Conservation (phyloP, 148 eudicot species). For the Cornus suecica region DNA sequence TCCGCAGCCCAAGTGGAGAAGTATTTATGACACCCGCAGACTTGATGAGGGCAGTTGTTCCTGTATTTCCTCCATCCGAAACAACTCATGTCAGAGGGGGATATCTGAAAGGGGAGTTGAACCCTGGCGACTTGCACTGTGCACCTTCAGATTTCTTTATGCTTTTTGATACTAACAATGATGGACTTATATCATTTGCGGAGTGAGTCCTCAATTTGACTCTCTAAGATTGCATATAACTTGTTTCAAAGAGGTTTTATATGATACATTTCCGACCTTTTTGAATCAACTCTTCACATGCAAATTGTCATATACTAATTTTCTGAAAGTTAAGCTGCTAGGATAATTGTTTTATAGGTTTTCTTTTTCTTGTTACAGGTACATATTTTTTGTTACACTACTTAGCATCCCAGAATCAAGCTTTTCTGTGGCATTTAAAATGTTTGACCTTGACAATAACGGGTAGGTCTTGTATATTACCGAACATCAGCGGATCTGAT, state of each 20-base stretch:
- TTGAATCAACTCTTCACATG: neutral
- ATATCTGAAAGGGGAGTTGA: constrained; percentile 54
- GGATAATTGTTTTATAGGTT: too few species aligned
- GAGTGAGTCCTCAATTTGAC: constrained; percentile 44
- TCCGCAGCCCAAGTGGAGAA: constrained; percentile 45
- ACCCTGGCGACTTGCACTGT: constrained; percentile 55
- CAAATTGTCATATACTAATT: neutral
- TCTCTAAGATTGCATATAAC: neutral
- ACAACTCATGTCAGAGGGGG: constrained; percentile 68
- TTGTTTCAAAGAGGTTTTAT: neutral
- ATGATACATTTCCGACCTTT: neutral
- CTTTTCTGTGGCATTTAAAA: constrained; percentile 80
- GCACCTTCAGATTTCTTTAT: constrained; percentile 81
- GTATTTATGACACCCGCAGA: constrained; percentile 77
- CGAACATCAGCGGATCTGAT: neutral
- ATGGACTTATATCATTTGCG: constrained; percentile 83
- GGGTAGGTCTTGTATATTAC: constrained; percentile 37
- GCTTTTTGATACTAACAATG: constrained; percentile 80
- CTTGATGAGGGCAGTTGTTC: constrained; percentile 86
- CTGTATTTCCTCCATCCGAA: constrained; percentile 84
- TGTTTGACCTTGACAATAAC: constrained; percentile 73
- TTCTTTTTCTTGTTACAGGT: constrained; percentile 32
- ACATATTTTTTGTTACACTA: constrained; percentile 56
- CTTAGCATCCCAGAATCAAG: constrained; percentile 76
- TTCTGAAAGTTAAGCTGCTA: neutral